Evolutionary conservation across 1,139 yeast species (phyloP), one percentile per base, ranked within the genome.

Genomic region (Zygosaccharomyces sapae): DNA sequence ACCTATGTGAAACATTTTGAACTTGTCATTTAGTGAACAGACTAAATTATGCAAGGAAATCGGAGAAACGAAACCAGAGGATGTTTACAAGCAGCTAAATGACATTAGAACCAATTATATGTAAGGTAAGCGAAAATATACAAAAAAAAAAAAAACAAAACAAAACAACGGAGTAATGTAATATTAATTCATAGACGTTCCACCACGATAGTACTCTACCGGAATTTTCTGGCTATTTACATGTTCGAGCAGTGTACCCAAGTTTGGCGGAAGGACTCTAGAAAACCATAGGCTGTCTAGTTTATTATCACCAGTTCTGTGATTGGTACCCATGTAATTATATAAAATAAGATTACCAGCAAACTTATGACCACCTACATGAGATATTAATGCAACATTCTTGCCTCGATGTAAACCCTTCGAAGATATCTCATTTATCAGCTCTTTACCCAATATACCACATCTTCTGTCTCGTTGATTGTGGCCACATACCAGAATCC

Each of bases 1-100:
- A 92, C 63, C 70, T 87, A 25, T 71, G 92, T 45, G 97, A 88
- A 57, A 44, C 47, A n/a, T 54, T 36, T 33, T 55, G 20, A 38
- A 33, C 5, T 41, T 61, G 16, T 45, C 53, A 1, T 38, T 48
- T 1, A 40, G 50, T 18, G 65, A 60, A 41, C 62, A 61, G 42
- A 41, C 46, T 5, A 39, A 52, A 12, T 45, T 62, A 10, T 53
- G 56, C 33, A 47, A 53, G 10, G 45, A 50, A 4, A 33, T 55
- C 7, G 50, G 49, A 10, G 47, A 51, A 6, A 18, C 42, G 5
- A 35, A 47, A 5, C 44, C 47, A 5, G 46, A 44, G 16, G 55
- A 51, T 24, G 38, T 61, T 7, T 41, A 47, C 4, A 50, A 39
- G 18, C 38, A 44, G 10, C 37, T 62, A 7, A 61, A 56, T 38